A percentile compares a stretch with the other conserved stretches of the same genome.
Conservation (phyloP, 2,329 filamentous ascomycete species). For the Fusarium sp. region DNA sequence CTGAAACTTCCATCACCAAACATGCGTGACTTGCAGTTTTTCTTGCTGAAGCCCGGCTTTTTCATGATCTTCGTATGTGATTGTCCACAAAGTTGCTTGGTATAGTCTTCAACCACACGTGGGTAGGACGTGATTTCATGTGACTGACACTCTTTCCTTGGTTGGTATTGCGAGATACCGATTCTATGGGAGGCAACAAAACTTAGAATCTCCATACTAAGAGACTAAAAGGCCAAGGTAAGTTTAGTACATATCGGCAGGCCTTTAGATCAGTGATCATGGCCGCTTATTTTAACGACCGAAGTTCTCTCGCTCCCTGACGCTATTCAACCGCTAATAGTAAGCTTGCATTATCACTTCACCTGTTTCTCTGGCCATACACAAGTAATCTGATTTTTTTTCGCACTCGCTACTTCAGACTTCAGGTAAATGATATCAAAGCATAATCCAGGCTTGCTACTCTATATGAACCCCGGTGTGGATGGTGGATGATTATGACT, state of each 20-base stretch:
- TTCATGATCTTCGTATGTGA: neutral
- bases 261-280: neutral
- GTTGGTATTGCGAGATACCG: neutral
- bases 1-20: neutral
- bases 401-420: neutral
- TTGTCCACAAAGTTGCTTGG: neutral
- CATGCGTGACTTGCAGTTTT: neutral
- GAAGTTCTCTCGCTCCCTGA: neutral
- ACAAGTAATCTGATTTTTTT: neutral
- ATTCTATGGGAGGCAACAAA: neutral
- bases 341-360: neutral
- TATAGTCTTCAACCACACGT: neutral
- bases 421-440: neutral
- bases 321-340: neutral
- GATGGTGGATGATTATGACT: neutral
- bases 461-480: too few relatives aligned
- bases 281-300: too few relatives aligned
- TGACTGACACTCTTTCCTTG: neutral
- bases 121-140: neutral
- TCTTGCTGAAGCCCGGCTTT: neutral
- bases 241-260: neutral
- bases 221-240: neutral
- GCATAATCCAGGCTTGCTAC: neutral
- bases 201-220: neutral
- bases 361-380: neutral